phyloP scores from a whole-genome alignment of 768 basidiomycete genomes.

The Pleurotus citrinopileatus region DNA sequence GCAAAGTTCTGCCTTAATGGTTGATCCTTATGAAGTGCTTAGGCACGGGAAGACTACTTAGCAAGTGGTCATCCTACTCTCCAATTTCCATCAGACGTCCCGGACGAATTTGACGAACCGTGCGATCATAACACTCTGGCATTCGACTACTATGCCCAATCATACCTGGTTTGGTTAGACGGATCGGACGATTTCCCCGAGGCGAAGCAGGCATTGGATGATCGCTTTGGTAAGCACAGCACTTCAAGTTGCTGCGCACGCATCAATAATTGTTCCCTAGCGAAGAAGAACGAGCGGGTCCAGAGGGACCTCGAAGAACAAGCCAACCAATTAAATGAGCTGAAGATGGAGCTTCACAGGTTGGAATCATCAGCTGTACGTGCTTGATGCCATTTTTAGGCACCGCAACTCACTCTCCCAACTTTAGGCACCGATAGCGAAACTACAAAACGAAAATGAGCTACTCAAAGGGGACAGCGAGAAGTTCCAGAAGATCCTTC shows the following conservation, averaged over 20 bases:
- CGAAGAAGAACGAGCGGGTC: constrained; percentile 69
- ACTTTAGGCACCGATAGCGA: constrained; percentile 56
- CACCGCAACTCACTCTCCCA: neutral
- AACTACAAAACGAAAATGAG: constrained; percentile 59
- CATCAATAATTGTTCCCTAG: constrained; percentile 31
- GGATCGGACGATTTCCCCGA: constrained; percentile 67
- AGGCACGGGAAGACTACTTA: constrained; percentile 40
- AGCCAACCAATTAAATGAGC: constrained; percentile 41
- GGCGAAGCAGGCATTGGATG: constrained; percentile 67
- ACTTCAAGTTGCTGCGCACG: neutral
- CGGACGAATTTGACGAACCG: constrained; percentile 74
- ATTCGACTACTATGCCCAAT: constrained; percentile 68
- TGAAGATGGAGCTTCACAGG: constrained; percentile 51
- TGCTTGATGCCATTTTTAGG: neutral
- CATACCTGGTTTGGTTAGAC: constrained; percentile 68
- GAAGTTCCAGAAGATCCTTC: constrained; percentile 75
- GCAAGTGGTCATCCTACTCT: constrained; percentile 66
- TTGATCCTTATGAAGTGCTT: neutral
- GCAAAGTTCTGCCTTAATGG: neutral
- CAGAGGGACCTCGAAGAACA: constrained; percentile 61
- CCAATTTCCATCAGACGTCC: constrained; percentile 56
- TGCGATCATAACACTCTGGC: constrained; percentile 75
- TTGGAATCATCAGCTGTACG: constrained; percentile 62
- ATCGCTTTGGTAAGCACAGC: constrained; percentile 63
- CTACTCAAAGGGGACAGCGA: constrained; percentile 70